A percentile compares a stretch with the other conserved stretches of the same genome.
Conservation (phyloP, 225 moss, liverwort and hornwort genomes). For the Thuidium tamariscinum region DNA sequence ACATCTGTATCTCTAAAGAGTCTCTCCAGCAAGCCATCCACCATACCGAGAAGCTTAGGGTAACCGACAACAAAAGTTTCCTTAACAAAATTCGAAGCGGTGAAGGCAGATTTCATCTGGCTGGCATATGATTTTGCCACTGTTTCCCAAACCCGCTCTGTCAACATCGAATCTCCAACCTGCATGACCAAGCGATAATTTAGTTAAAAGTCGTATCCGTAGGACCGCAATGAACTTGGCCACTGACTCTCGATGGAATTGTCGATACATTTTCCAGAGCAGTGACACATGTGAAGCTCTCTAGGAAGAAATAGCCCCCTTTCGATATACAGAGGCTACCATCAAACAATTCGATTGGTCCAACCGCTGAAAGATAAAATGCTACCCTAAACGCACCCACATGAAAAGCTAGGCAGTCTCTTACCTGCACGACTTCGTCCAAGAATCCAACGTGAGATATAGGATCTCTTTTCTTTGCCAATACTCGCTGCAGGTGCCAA, state of each 20-base stretch:
- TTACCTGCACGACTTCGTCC: conserved; percentile 73
- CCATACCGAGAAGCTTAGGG: conserved; percentile 84
- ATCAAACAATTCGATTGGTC: not conserved
- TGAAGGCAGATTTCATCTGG: conserved; percentile 97
- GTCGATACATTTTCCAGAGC: not conserved
- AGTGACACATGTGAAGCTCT: not conserved
- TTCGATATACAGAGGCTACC: not conserved
- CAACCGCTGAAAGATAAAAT: not conserved
- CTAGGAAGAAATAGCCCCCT: not conserved
- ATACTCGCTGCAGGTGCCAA: conserved; percentile 93
- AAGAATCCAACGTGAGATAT: conserved; percentile 83
- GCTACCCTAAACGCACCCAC: not conserved
- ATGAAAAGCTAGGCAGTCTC: not conserved
- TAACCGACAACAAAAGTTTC: conserved; percentile 93
- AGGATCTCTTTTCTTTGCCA: conserved; percentile 97
- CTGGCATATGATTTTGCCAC: conserved; percentile 80
- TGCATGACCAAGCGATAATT: conserved; percentile 13
- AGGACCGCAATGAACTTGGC: not conserved
- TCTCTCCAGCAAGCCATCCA: conserved; percentile 74
- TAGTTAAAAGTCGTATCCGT: not conserved
- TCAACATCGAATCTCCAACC: conserved; percentile 77
- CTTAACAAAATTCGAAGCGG: conserved; percentile 91
- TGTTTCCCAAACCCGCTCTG: conserved; percentile 93
- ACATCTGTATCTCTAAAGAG: conserved; percentile 77
- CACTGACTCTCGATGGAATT: not conserved